A percentile compares a stretch with the other conserved stretches of the same genome.
These are phyloP conservation scores for Oryza rufipogon DNA, from an alignment of 176 grass and related monocot species.

Conservation along the genomic window DNA sequence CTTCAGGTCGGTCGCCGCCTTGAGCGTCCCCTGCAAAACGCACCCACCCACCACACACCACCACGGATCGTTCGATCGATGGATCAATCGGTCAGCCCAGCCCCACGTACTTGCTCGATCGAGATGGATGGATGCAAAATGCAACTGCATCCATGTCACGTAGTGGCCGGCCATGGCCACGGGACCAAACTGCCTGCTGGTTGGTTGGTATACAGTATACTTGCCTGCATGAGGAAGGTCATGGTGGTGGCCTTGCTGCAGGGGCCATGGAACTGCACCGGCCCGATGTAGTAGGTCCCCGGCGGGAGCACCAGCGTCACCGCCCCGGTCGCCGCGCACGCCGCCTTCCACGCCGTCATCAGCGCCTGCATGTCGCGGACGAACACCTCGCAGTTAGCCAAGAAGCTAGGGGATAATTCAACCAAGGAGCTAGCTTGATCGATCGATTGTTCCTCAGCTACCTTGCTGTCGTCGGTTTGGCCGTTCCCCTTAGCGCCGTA, in stretches of 20 bases:
- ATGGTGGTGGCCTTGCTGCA: slow-evolving; percentile 47
- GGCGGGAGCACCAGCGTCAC: slow-evolving; percentile 48
- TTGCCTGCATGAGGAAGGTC: slow-evolving; percentile 58
- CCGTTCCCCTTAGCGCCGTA: slow-evolving; percentile 56
- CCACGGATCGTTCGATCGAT: too few species aligned
- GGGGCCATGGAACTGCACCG: slow-evolving; percentile 57
- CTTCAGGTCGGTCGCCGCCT: slow-evolving; percentile 60
- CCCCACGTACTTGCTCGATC: too few species aligned
- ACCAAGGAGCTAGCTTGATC: not conserved
- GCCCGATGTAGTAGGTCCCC: slow-evolving; percentile 47
- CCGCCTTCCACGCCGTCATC: slow-evolving; percentile 54
- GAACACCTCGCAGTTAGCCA: not conserved
- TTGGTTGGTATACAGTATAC: not conserved
- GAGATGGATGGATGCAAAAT: too few species aligned
- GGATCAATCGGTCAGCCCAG: too few species aligned
- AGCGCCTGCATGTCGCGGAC: slow-evolving; percentile 31
- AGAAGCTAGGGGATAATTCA: not conserved
- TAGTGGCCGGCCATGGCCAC: not conserved
- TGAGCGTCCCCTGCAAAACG: slow-evolving; percentile 43
- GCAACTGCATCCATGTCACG: not conserved
- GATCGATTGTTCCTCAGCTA: slow-evolving; percentile 1
- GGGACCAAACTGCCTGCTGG: not conserved
- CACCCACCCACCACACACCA: not conserved
- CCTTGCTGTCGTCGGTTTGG: slow-evolving; percentile 46
- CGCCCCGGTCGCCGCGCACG: slow-evolving; percentile 39